A percentile compares a stretch with the other conserved stretches of the same genome.
phyloP scores from a whole-genome alignment of 2,329 filamentous ascomycete genomes.

The Colletotrichum zoysiae region DNA sequence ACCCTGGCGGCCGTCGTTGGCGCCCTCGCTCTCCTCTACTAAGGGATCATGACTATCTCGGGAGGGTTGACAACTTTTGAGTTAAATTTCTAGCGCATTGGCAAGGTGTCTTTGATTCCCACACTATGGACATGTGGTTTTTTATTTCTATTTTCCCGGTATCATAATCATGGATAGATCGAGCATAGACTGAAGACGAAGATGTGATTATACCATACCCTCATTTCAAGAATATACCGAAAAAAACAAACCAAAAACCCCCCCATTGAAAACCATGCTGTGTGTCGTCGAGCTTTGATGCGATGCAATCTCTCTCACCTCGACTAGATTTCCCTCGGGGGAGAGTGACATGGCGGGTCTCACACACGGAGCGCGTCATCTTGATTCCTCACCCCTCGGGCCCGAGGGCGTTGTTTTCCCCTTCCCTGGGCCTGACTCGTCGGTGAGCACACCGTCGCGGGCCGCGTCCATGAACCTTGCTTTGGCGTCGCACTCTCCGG shows the following conservation, averaged over 20 bases:
- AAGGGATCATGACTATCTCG: not conserved
- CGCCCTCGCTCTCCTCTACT: constrained; percentile 43
- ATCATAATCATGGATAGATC: constrained; percentile 41
- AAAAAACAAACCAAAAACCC: no score
- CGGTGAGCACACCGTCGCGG: not conserved
- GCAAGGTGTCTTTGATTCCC: constrained; percentile 35
- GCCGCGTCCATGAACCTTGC: not conserved
- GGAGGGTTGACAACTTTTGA: not conserved
- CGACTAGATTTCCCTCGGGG: no score
- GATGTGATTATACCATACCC: constrained; percentile 36
- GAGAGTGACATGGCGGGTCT: not conserved
- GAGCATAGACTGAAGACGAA: constrained; percentile 39
- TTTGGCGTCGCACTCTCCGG: not conserved
- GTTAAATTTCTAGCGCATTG: constrained; percentile 34
- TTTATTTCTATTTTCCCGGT: constrained; percentile 6
- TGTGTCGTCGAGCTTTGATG: not conserved
- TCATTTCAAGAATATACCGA: not conserved
- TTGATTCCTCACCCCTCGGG: not conserved
- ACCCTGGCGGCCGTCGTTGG: constrained; percentile 42
- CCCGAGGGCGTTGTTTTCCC: not conserved
- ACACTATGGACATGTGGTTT: constrained; percentile 31
- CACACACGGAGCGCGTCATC: not conserved
- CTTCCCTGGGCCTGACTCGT: not conserved
- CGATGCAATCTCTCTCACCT: not conserved
- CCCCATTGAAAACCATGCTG: not conserved